Evolutionary conservation across 305 asterid species (phyloP).

Genomic region (Fraxinus sp.): DNA sequence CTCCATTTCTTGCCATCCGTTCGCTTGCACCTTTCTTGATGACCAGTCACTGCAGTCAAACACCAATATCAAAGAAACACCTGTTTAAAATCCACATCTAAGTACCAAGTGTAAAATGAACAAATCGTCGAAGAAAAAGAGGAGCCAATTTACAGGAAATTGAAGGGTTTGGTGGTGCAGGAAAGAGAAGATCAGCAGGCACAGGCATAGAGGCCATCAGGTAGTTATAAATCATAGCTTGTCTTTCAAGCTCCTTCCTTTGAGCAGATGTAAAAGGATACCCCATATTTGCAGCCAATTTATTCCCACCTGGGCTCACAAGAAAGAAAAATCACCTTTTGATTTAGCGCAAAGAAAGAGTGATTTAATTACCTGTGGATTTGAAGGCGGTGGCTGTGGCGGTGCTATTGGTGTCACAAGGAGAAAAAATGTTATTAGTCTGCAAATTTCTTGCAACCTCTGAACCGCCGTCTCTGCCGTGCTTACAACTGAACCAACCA

Average conservation of each 20-base stretch:
- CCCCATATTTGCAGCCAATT: conserved; percentile 41
- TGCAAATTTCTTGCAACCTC: no score
- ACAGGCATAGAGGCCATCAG: conserved; percentile 71
- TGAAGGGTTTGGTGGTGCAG: conserved; percentile 26
- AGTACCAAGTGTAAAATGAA: no score
- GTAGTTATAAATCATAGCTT: conserved; percentile 74
- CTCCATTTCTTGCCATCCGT: no score
- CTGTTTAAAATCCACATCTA: neutral
- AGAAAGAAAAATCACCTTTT: neutral
- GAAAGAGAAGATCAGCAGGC: conserved; percentile 67
- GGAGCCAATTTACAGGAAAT: conserved; percentile 32
- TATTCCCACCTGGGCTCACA: conserved; percentile 21
- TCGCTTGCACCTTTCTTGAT: no score
- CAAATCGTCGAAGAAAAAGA: no score
- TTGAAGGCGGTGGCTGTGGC: no score
- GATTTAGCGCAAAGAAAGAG: no score
- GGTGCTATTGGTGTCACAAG: no score
- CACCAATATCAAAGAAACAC: conserved; percentile 12
- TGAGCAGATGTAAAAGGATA: conserved; percentile 73
- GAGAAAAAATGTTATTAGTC: no score
- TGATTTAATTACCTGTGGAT: no score
- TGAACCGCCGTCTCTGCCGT: no score
- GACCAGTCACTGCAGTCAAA: conserved; percentile 11
- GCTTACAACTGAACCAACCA: no score
- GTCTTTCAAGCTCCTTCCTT: conserved; percentile 81